Base-by-base conservation (phyloP, 768 basidiomycete genomes). In the Podaxis sp. region DNA sequence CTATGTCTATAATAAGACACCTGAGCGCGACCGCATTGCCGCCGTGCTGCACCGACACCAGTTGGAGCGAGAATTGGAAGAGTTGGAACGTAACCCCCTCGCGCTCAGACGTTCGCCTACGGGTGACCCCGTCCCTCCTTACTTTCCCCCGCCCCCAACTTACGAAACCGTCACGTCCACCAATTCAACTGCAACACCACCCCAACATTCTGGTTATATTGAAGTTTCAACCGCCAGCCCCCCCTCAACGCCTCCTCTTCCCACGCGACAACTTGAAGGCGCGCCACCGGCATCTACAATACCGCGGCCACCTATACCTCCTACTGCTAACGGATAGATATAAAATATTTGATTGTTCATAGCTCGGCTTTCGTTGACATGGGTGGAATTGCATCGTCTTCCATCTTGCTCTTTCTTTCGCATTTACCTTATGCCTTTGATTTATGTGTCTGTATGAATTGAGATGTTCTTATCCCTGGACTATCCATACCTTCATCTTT, bases 11-110 rank as follows among this genome's bases (percentile, higher is more conserved):
- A 69, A 68, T 56, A 77, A 74, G 64, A 80, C 79, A 9, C 85
- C 85, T 0, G 57, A 66, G 19, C 80, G 71, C 22, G 84, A 85
- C 65, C 76, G 82, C 13, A 75, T 83, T 28, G 75, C 75, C 9
- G 74, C 74, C 9, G 69, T 80, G 26, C 65, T 82, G 33, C 74
- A 76, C 36, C 74, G 82, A 42, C 80, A 81, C 69, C 76, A 76
- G 36, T 74, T 87, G 7, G 79, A 85, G 57, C 72, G 75, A 40
- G 86, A 86, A 71, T 76, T 86, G 69, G 80, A 77, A 56, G 80
- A 83, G 67, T 68, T 81, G 52, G 77, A 79, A 61, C 75, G 76
- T 24, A 77, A 76, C 44, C 78, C 78, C 17, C 60, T 67, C 33
- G 54, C 65, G 3, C 58, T 71, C 36, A 70, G 75, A 22, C 68